Evolutionary conservation across 352 stramenopile genomes (phyloP).

Genomic region (Lagenidium giganteum): DNA sequence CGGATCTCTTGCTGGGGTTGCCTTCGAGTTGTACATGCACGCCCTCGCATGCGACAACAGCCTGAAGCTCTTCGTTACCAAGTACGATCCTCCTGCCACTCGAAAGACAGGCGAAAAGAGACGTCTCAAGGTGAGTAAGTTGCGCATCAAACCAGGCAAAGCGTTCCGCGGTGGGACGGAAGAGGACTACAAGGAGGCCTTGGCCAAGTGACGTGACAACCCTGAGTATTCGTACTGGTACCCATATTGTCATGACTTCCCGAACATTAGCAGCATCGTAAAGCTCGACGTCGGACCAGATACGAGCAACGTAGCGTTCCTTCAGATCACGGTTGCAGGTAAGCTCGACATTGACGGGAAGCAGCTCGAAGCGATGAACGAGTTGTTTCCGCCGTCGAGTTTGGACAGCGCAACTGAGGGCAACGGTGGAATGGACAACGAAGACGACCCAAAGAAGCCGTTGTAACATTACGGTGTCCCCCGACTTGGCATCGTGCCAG

Average conservation of each 20-base stretch:
- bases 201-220: conserved; percentile 5
- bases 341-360: conserved; percentile 3
- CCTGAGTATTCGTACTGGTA: conserved; percentile 14
- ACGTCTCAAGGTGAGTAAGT: neutral
- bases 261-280: conserved; percentile 18
- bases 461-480: too few species aligned
- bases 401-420: too few species aligned
- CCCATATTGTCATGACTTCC: conserved; percentile 13
- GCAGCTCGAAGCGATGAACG: conserved; percentile 3
- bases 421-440: too few species aligned
- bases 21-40: conserved; percentile 2
- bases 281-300: conserved; percentile 8
- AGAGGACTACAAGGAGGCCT: conserved; percentile 2
- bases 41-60: conserved; percentile 6
- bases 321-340: conserved; percentile 9
- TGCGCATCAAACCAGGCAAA: neutral
- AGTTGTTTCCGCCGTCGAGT: too few species aligned
- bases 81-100: too few species aligned
- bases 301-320: conserved; percentile 15
- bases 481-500: too few species aligned
- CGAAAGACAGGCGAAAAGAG: neutral
- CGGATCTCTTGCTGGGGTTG: neutral
- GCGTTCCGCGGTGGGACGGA: neutral
- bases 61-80: conserved; percentile 4
- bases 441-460: too few species aligned